Evolutionary conservation across 257 asterid genomes (phyloP).

Genomic region (Solanum etuberosum): DNA sequence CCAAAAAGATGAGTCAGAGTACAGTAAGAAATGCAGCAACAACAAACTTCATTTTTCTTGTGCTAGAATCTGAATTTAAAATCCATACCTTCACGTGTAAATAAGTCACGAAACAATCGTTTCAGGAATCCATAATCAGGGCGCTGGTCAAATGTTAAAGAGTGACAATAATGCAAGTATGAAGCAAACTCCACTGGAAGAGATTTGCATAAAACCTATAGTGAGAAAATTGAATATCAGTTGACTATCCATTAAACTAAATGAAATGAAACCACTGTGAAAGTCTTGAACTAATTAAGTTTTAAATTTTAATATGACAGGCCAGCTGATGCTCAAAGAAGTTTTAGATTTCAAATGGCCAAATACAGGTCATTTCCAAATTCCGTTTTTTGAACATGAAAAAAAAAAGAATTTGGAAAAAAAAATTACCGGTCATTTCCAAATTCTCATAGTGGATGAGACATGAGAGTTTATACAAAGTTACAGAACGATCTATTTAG

Average conservation of each 20-base stretch:
- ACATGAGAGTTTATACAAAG: neutral
- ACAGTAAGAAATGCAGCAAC: neutral
- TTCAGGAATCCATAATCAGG: conserved; percentile 32
- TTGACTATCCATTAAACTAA: neutral
- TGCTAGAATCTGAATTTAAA: neutral
- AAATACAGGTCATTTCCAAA: neutral
- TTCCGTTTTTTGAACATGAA: neutral
- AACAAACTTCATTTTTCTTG: neutral
- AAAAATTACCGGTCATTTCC: neutral
- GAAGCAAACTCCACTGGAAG: conserved; percentile 37
- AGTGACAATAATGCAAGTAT: conserved; percentile 29
- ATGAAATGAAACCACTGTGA: neutral
- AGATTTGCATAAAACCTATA: conserved; percentile 28
- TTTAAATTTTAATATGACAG: too few species aligned
- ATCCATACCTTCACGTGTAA: conserved; percentile 19
- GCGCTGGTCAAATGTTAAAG: conserved; percentile 29
- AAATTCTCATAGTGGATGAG: neutral
- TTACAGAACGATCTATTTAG: neutral
- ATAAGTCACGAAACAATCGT: conserved; percentile 26
- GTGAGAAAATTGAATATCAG: neutral
- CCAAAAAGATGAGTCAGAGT: neutral
- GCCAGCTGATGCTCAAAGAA: neutral
- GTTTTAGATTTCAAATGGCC: neutral
- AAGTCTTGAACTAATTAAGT: neutral
- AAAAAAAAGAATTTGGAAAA: neutral